Evolutionary conservation across 2,329 filamentous ascomycete species (phyloP).

Genomic region (Mariannaea elegans): DNA sequence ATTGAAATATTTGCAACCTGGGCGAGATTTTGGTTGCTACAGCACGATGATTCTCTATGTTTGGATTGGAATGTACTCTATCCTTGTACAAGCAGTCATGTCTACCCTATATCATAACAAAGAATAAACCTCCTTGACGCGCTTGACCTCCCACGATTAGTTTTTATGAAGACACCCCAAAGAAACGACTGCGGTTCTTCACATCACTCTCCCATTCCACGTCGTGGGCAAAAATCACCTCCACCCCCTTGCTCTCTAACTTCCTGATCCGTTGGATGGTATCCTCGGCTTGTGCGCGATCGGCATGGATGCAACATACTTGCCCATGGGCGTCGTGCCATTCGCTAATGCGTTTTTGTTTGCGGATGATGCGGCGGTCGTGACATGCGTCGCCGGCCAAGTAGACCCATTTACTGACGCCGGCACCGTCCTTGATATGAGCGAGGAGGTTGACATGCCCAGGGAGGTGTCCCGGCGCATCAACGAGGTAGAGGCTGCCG

Average conservation of each 20-base stretch:
- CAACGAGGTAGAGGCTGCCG: conserved; percentile 14
- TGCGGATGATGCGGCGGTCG: conserved; percentile 12
- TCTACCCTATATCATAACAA: too few species aligned
- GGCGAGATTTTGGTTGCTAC: too few species aligned
- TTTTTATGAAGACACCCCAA: too few species aligned
- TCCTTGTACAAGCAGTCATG: too few species aligned
- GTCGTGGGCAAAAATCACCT: conserved; percentile 26
- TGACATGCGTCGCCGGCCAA: conserved; percentile 21
- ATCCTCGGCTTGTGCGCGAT: conserved; percentile 2
- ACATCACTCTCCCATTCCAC: conserved; percentile 4
- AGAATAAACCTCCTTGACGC: too few species aligned
- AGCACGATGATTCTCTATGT: too few species aligned
- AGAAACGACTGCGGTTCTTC: too few species aligned
- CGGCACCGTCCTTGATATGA: background rate
- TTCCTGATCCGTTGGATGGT: conserved; percentile 10
- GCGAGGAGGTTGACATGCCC: conserved; percentile 23
- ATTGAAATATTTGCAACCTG: too few species aligned
- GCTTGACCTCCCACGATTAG: too few species aligned
- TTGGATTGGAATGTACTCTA: too few species aligned
- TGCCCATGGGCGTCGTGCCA: conserved; percentile 8
- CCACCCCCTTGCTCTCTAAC: conserved; percentile 1
- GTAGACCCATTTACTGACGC: conserved; percentile 4
- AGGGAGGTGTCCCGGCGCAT: conserved; percentile 14
- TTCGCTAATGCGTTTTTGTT: conserved; percentile 16
- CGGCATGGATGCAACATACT: conserved; percentile 18